Evolutionary conservation across 768 basidiomycete genomes (phyloP).

Genomic region (Serpula lacrymans): DNA sequence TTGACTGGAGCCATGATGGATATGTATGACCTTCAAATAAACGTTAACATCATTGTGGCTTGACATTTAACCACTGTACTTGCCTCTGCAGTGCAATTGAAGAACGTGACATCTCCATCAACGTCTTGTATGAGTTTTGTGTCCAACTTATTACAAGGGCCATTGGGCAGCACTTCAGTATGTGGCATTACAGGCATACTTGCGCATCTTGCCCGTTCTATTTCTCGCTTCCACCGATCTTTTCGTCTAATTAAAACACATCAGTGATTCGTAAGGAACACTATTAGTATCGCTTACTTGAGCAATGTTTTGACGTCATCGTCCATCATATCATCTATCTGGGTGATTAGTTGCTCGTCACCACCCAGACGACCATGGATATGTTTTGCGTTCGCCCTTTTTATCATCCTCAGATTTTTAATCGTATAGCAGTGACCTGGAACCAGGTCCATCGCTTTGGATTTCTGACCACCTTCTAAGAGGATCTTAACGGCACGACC

Average conservation of each 20-base stretch:
- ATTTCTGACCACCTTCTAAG: slow-evolving; percentile 46
- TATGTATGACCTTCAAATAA: slow-evolving; percentile 43
- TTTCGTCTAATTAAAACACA: no score
- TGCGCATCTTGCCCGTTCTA: slow-evolving; percentile 6
- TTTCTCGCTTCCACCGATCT: slow-evolving; percentile 27
- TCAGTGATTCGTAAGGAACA: no score
- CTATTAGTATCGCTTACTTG: neutral
- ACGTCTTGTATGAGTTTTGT: slow-evolving; percentile 49
- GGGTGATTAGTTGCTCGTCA: slow-evolving; percentile 19
- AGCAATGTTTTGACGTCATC: slow-evolving; percentile 16
- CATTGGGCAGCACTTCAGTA: neutral
- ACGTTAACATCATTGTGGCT: neutral
- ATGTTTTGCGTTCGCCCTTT: slow-evolving; percentile 14
- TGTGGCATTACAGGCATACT: neutral
- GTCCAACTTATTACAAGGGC: slow-evolving; percentile 31
- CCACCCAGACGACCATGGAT: slow-evolving; percentile 26
- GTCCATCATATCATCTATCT: slow-evolving; percentile 12
- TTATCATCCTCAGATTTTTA: slow-evolving; percentile 48
- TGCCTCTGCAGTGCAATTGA: slow-evolving; percentile 62
- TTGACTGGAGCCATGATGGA: slow-evolving; percentile 28
- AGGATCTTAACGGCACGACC: slow-evolving; percentile 50
- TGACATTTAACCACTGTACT: neutral
- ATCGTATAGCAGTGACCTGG: slow-evolving; percentile 45
- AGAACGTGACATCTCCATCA: slow-evolving; percentile 36
- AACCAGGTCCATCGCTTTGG: slow-evolving; percentile 33